Evolutionary conservation across 345 rosid species (phyloP).

Genomic region (Noccaea bulbosa): DNA sequence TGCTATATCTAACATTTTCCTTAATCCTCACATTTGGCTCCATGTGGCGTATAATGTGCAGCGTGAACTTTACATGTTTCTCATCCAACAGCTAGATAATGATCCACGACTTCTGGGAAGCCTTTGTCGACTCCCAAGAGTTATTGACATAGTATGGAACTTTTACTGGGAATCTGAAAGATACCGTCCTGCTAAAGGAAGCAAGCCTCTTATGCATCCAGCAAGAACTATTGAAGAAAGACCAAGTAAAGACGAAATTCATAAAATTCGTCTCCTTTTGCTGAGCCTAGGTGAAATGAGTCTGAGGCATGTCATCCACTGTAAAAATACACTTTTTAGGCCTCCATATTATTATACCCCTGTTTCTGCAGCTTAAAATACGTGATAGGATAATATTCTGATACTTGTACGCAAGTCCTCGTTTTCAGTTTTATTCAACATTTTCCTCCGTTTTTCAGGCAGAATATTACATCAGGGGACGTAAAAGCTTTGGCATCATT

Average conservation of each 20-base stretch:
- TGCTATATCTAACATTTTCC: constrained; percentile 83
- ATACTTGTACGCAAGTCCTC: constrained; percentile 18
- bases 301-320: constrained; percentile 69
- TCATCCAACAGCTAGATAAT: constrained; percentile 80
- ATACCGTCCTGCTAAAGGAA: constrained; percentile 66
- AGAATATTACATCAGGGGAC: constrained; percentile 66
- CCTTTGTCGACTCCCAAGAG: constrained; percentile 79
- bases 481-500: constrained; percentile 75
- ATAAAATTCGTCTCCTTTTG: constrained; percentile 89
- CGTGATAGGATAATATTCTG: constrained; percentile 9
- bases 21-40: constrained; percentile 87
- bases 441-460: constrained; percentile 57
- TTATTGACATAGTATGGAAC: constrained; percentile 75
- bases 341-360: constrained; percentile 20
- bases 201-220: constrained; percentile 82
- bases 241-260: constrained; percentile 81
- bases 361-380: constrained; percentile 19
- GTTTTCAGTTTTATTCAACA: constrained; percentile 30
- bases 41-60: constrained; percentile 85
- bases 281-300: constrained; percentile 98
- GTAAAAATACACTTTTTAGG: constrained; percentile 22
- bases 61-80: constrained; percentile 94
- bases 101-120: constrained; percentile 76
- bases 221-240: constrained; percentile 69
- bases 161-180: constrained; percentile 84